These are phyloP conservation scores for Yamadazyma kitorensis DNA, from an alignment of 805 yeast genomes.

Conservation along the genomic window DNA sequence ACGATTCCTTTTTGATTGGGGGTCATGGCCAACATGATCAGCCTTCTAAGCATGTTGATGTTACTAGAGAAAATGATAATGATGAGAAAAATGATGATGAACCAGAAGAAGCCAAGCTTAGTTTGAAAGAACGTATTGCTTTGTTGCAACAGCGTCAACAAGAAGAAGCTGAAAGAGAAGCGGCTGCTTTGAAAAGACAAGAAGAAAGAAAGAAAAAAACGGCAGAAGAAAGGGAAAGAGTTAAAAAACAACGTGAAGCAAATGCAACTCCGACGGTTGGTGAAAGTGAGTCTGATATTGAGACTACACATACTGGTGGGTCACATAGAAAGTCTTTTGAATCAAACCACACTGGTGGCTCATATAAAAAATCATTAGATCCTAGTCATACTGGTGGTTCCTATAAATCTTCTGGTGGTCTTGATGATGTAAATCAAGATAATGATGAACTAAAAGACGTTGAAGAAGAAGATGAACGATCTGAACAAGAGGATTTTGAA, in stretches of 20 bases:
- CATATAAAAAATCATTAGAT: slow-evolving; percentile 9
- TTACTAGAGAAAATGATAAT: slow-evolving; percentile 21
- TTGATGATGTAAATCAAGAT: slow-evolving; percentile 3
- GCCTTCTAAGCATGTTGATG: slow-evolving; percentile 18
- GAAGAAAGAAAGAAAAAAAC: slow-evolving; percentile 48
- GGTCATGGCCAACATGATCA: slow-evolving; percentile 26
- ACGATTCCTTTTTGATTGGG: slow-evolving; percentile 28
- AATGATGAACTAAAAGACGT: slow-evolving; percentile 13
- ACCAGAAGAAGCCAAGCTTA: slow-evolving; percentile 65
- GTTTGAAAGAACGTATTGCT: slow-evolving; percentile 84
- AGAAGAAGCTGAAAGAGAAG: slow-evolving; percentile 74
- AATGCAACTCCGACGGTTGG: slow-evolving; percentile 7
- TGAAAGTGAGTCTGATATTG: slow-evolving; percentile 26
- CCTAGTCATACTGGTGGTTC: slow-evolving; percentile 42
- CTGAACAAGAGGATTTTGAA: slow-evolving; percentile 5
- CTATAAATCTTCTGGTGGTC: slow-evolving; percentile 3
- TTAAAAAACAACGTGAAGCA: slow-evolving; percentile 13
- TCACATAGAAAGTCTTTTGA: slow-evolving; percentile 3
- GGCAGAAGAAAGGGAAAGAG: slow-evolving; percentile 28
- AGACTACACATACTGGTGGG: background rate
- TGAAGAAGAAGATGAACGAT: slow-evolving; percentile 13
- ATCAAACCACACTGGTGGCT: slow-evolving; percentile 11
- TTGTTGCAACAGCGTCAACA: slow-evolving; percentile 76
- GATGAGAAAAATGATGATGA: slow-evolving; percentile 29
- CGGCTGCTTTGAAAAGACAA: slow-evolving; percentile 51